These are phyloP conservation scores for Helotiales sp. DNA, from an alignment of 2,329 filamentous ascomycete genomes.

Conservation along the genomic window DNA sequence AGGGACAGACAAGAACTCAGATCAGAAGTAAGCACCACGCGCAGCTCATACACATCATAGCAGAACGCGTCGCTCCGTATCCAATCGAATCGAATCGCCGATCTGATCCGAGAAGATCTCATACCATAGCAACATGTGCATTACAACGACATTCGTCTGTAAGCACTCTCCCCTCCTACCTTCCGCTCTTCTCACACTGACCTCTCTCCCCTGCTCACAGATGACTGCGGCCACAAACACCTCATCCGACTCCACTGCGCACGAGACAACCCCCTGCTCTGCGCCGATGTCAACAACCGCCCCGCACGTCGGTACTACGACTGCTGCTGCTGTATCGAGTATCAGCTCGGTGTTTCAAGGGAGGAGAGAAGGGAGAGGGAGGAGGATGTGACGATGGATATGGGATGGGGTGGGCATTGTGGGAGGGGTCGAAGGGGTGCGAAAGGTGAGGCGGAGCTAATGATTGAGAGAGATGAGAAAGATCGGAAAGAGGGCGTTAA, in stretches of 20 bases:
- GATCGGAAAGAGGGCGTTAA: background rate
- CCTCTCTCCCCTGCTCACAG: background rate
- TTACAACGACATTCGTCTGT: background rate
- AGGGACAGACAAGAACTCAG: too few species aligned
- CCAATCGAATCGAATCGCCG: too few species aligned
- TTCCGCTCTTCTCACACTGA: background rate
- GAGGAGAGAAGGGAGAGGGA: background rate
- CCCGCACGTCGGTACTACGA: background rate
- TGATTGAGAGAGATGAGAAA: too few species aligned
- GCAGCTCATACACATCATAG: too few species aligned
- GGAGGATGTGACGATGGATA: background rate
- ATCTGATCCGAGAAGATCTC: too few species aligned
- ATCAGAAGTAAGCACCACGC: too few species aligned
- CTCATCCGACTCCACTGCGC: slow-evolving; percentile 15
- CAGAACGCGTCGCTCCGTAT: too few species aligned
- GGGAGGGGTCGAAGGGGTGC: background rate
- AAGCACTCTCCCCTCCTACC: background rate
- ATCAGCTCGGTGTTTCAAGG: background rate
- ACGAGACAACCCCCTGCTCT: slow-evolving; percentile 9
- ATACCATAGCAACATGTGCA: too few species aligned
- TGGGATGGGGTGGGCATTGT: background rate
- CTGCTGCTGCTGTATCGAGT: slow-evolving; percentile 13
- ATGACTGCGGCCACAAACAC: slow-evolving; percentile 24
- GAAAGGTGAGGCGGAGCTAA: background rate
- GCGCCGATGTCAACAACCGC: slow-evolving; percentile 1